These are phyloP conservation scores for Diaporthe longicolla DNA, from an alignment of 2,329 filamentous ascomycete species.

Conservation along the genomic window DNA sequence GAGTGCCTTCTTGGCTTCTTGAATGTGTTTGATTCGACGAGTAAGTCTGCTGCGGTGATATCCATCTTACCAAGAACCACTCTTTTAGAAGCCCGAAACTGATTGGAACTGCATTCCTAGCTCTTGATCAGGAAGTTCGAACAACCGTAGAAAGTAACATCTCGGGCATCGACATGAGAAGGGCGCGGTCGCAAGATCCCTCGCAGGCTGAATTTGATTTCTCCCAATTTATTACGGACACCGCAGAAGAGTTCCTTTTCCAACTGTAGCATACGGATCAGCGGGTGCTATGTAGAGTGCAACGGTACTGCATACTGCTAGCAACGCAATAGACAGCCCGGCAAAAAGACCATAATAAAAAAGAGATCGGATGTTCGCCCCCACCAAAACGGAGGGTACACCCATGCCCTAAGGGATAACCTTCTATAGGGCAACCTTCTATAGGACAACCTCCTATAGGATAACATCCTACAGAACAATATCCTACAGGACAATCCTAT, in stretches of 20 bases:
- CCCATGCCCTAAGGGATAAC: too few relatives aligned
- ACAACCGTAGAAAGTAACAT: not conserved
- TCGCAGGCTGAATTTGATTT: not conserved
- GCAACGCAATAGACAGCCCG: too few relatives aligned
- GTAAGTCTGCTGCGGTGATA: not conserved
- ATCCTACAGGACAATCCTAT: too few relatives aligned
- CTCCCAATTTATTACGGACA: conserved; percentile 18
- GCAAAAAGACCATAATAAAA: too few relatives aligned
- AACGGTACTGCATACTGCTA: too few relatives aligned
- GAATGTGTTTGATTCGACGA: not conserved
- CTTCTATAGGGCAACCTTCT: too few relatives aligned
- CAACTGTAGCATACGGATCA: not conserved
- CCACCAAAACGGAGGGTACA: too few relatives aligned
- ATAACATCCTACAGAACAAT: too few relatives aligned
- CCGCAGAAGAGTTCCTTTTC: not conserved
- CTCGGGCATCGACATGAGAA: not conserved
- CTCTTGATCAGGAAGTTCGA: not conserved
- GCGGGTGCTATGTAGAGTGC: too few relatives aligned
- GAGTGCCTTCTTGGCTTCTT: conserved; percentile 15
- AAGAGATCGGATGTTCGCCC: too few relatives aligned
- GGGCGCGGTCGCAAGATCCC: not conserved
- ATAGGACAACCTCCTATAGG: too few relatives aligned
- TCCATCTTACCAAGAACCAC: too few relatives aligned
- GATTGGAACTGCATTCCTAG: not conserved
- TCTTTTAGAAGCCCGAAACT: not conserved